These are phyloP conservation scores for Magnaporthiopsis rhizophila DNA, from an alignment of 2,329 filamentous ascomycete genomes.

Conservation along the genomic window DNA sequence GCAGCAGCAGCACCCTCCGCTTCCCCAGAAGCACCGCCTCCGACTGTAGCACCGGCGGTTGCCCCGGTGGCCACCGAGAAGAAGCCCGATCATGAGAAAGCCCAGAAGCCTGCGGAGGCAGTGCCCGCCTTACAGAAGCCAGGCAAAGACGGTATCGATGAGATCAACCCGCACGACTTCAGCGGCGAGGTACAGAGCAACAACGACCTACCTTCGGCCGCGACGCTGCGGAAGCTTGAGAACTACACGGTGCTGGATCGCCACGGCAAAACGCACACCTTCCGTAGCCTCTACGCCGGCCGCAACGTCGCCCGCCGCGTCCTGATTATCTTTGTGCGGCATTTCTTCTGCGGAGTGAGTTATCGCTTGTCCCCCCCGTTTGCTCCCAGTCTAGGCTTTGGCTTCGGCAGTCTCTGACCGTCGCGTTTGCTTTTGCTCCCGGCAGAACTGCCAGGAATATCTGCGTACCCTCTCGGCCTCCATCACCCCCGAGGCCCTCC, in stretches of 20 bases:
- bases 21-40: not conserved
- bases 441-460: constrained; percentile 69
- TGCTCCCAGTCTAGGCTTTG: not conserved
- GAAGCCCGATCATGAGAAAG: not conserved
- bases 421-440: not conserved
- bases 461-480: constrained; percentile 52
- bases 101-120: not conserved
- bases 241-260: constrained; percentile 52
- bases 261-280: constrained; percentile 50
- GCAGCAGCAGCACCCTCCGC: not conserved
- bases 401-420: not conserved
- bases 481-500: constrained; percentile 44
- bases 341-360: constrained; percentile 70
- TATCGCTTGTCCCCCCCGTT: not conserved
- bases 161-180: constrained; percentile 36
- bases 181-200: constrained; percentile 46
- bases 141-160: constrained; percentile 12
- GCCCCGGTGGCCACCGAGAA: not conserved
- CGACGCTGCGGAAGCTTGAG: constrained; percentile 43
- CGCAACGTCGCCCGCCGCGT: constrained; percentile 46
- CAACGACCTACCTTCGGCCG: constrained; percentile 43
- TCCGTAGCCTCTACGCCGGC: constrained; percentile 55
- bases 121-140: not conserved
- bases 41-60: not conserved
- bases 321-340: constrained; percentile 65